A percentile compares a stretch with the other conserved stretches of the same genome.
phyloP scores from a whole-genome alignment of 352 stramenopile genomes.

The Pythium periplocum region DNA sequence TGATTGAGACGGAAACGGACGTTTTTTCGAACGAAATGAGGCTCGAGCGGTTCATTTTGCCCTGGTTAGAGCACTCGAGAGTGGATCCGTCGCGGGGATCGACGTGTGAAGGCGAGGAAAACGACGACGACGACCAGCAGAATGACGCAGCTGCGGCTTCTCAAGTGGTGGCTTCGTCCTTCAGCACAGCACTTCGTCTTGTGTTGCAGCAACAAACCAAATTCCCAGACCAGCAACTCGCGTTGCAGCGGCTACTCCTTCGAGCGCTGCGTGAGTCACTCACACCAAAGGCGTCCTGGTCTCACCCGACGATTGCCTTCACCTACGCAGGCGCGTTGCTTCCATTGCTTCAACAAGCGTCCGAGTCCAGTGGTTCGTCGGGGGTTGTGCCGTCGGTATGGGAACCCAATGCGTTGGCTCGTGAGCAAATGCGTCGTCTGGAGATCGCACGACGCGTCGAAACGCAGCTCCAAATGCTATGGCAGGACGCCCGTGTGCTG shows the following conservation, averaged over 20 bases:
- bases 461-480: conserved; percentile 39
- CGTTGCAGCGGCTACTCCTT: conserved; percentile 27
- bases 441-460: conserved; percentile 35
- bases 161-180: neutral
- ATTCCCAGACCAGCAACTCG: conserved; percentile 20
- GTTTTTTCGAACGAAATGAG: conserved; percentile 27
- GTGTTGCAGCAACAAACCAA: conserved; percentile 32
- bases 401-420: too few species aligned
- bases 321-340: too few species aligned
- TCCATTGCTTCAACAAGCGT: too few species aligned
- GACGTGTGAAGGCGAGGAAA: conserved; percentile 1
- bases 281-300: neutral
- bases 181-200: conserved; percentile 23
- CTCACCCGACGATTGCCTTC: too few species aligned
- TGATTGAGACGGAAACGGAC: conserved; percentile 37
- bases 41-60: conserved; percentile 48
- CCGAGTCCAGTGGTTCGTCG: too few species aligned
- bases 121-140: conserved; percentile 1
- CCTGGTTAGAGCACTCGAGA: conserved; percentile 34
- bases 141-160: conserved; percentile 1
- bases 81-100: neutral
- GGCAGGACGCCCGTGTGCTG: conserved; percentile 58
- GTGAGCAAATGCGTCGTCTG: conserved; percentile 10
- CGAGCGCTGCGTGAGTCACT: conserved; percentile 2
- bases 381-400: too few species aligned